Base-by-base conservation (phyloP, 2,329 filamentous ascomycete species). In the Diplocarpon mali region DNA sequence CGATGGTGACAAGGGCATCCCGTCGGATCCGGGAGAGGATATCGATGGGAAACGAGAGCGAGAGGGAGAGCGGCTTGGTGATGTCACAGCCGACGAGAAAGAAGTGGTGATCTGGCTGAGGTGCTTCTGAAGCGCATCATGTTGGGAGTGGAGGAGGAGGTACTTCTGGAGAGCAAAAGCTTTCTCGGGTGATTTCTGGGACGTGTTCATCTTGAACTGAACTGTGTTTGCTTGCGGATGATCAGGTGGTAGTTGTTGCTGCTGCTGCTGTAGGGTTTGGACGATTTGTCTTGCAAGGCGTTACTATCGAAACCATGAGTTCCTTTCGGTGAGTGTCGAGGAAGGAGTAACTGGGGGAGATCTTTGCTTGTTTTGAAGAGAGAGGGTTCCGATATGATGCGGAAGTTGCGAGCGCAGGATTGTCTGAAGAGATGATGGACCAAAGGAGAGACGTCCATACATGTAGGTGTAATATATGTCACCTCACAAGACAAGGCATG, bases 161-260 rank as follows among this genome's bases (percentile, higher is more conserved):
- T 63, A 63, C 53, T 59, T 62, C 42, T 63, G 61, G 7, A 63
- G 57, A 44, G 58, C 54, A 32, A 62, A 60, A 14, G 54, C 61
- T 44, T 57, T 50, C 37, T 60, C 58, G 5, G 55, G 49, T 2
- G 53, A 50, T 37, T 53, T 57, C 24, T 53, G 50, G 1, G 43
- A 47, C 31, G 55, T 49, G 31, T 52, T 50, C 15, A 45, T 53
- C 27, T 16, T 40, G 16, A 12, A 2, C 11, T 9, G 16, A 20
- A 28, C 7, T 10, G 16, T n/a, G 16, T 9, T 8, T n/a, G n/a
- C n/a, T 35, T 35, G 40, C 11, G 13, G 35, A 15, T 14, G 24
- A 42, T 42, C 32, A 42, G 35, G 40, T 12, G n/a, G n/a, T 32
- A 5, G 11, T 3, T 32, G 11, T 32, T 36, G 32, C 29, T 35